phyloP scores from a whole-genome alignment of 345 rosid species.

The Sonneratia alba region DNA sequence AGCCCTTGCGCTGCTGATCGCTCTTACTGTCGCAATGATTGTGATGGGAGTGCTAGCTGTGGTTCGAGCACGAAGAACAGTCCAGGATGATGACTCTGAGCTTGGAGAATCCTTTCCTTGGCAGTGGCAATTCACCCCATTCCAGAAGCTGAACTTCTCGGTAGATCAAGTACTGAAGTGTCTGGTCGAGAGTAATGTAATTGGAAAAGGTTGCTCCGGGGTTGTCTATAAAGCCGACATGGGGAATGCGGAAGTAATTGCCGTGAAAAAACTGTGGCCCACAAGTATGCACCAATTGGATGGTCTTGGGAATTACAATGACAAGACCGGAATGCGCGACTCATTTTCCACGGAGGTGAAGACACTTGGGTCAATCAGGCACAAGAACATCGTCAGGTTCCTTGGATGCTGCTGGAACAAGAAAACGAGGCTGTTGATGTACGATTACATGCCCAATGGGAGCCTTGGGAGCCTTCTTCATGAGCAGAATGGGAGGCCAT shows the following conservation, averaged over 20 bases:
- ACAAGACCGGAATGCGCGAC: constrained; percentile 55
- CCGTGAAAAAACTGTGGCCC: constrained; percentile 96
- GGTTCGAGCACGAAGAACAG: constrained; percentile 39
- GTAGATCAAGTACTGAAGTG: constrained; percentile 74
- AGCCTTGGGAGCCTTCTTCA: constrained; percentile 89
- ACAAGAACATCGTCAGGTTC: constrained; percentile 88
- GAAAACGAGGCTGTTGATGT: constrained; percentile 74
- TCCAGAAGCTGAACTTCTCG: constrained; percentile 86
- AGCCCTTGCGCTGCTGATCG: constrained; percentile 61
- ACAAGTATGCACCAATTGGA: constrained; percentile 27
- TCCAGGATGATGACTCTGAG: constrained; percentile 53
- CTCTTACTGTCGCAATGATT: constrained; percentile 56
- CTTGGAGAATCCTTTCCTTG: constrained; percentile 83
- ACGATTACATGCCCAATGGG: constrained; percentile 91
- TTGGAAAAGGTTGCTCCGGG: constrained; percentile 93
- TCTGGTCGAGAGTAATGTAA: constrained; percentile 69
- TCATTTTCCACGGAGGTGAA: constrained; percentile 90
- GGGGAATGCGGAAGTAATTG: constrained; percentile 75
- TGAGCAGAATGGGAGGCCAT: constrained; percentile 51
- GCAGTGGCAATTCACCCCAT: constrained; percentile 97
- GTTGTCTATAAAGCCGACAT: constrained; percentile 85
- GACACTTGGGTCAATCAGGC: constrained; percentile 84
- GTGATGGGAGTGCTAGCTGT: constrained; percentile 65
- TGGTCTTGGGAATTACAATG: constrained; percentile 30
- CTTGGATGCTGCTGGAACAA: constrained; percentile 90